These are phyloP conservation scores for Rosa lucieae DNA, from an alignment of 306 rosid genomes.

Conservation along the genomic window DNA sequence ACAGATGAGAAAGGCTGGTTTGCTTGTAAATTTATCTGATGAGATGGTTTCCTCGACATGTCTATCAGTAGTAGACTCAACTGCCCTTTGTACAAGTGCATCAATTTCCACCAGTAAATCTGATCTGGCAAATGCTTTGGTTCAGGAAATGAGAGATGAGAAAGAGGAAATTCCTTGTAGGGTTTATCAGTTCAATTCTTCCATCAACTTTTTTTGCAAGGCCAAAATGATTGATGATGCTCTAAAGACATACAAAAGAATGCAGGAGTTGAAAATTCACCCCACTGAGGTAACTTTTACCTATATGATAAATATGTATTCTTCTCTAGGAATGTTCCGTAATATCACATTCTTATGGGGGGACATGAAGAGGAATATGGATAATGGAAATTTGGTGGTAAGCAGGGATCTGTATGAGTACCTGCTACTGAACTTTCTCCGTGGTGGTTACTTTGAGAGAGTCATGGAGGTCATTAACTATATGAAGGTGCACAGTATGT, in stretches of 20 bases:
- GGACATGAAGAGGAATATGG: constrained; percentile 73
- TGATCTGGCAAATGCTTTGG: constrained; percentile 48
- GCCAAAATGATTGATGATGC: constrained; percentile 88
- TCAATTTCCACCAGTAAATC: constrained; percentile 25
- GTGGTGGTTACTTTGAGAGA: constrained; percentile 93
- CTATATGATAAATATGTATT: constrained; percentile 49
- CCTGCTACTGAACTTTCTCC: constrained; percentile 62
- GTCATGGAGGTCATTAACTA: constrained; percentile 71
- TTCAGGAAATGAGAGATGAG: constrained; percentile 45
- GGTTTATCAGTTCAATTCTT: constrained; percentile 62
- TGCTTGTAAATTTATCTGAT: constrained; percentile 28
- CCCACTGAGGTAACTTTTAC: constrained; percentile 62
- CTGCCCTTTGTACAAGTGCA: constrained; percentile 8
- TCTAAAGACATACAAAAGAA: constrained; percentile 65
- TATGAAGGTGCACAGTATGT: constrained; percentile 61
- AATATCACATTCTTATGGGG: constrained; percentile 83
- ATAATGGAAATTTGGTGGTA: constrained; percentile 30
- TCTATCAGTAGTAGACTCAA: constrained; percentile 10
- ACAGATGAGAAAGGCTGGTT: constrained; percentile 53
- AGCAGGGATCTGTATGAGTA: constrained; percentile 69
- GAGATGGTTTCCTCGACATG: constrained; percentile 35
- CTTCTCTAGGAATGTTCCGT: constrained; percentile 68
- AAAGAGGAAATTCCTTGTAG: constrained; percentile 28
- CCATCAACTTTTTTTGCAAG: constrained; percentile 74
- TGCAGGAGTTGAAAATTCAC: constrained; percentile 52